phyloP scores from a whole-genome alignment of 2,329 filamentous ascomycete species.

The Eutypa lata region DNA sequence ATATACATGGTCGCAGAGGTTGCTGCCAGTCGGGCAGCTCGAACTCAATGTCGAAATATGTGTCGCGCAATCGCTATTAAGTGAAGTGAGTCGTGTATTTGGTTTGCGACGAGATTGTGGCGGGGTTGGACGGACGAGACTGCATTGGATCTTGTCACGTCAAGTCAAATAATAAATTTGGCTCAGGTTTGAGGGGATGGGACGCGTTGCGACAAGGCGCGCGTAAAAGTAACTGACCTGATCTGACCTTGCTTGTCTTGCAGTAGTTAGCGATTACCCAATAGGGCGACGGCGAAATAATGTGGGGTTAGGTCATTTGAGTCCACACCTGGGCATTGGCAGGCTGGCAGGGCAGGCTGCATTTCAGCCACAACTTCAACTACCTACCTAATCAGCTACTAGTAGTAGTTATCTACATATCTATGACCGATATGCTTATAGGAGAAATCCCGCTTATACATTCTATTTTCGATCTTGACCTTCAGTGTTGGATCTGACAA shows the following conservation, averaged over 20 bases:
- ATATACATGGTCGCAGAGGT: conserved; percentile 73
- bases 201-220: not conserved
- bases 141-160: conserved; percentile 20
- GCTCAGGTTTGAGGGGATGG: not conserved
- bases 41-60: conserved; percentile 18
- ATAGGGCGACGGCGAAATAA: not conserved
- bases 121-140: conserved; percentile 6
- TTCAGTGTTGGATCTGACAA: not conserved
- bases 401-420: no score
- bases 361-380: no score
- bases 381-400: no score
- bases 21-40: conserved; percentile 33
- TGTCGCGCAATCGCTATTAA: conserved; percentile 18
- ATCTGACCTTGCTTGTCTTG: not conserved
- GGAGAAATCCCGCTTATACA: no score
- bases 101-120: conserved; percentile 12
- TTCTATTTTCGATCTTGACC: no score
- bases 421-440: no score
- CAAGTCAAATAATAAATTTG: conserved; percentile 5
- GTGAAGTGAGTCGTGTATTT: conserved; percentile 4
- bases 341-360: no score
- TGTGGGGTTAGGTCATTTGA: not conserved
- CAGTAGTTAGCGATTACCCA: no score
- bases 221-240: not conserved
- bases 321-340: no score